A percentile compares a stretch with the other conserved stretches of the same genome.
These are phyloP conservation scores for Geranium brycei DNA, from an alignment of 345 rosid genomes.

Conservation along the genomic window DNA sequence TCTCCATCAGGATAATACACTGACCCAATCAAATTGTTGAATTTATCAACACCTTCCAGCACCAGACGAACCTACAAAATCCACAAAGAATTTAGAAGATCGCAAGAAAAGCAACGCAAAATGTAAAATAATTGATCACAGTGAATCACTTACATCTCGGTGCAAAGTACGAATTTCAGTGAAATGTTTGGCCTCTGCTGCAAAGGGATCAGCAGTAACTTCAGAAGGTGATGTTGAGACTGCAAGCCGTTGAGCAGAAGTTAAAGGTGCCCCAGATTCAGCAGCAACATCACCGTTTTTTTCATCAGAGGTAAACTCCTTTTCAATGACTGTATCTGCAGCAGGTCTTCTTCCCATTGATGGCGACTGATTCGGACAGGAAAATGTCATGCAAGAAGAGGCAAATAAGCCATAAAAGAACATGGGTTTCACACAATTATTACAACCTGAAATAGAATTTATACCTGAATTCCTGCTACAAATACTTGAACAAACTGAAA, in stretches of 20 bases:
- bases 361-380: slow-evolving; percentile 46
- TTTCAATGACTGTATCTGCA: slow-evolving; percentile 33
- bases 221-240: slow-evolving; percentile 44
- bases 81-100: slow-evolving; percentile 11
- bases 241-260: slow-evolving; percentile 86
- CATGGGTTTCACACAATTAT: not conserved
- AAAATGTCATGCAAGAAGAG: not conserved
- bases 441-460: not conserved
- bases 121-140: slow-evolving; percentile 5
- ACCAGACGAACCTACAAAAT: slow-evolving; percentile 79
- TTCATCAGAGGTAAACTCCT: slow-evolving; percentile 35
- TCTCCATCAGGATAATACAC: slow-evolving; percentile 82
- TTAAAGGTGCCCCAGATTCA: slow-evolving; percentile 57
- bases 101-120: slow-evolving; percentile 5
- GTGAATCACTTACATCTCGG: slow-evolving; percentile 57
- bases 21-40: slow-evolving; percentile 87
- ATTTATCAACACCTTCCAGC: slow-evolving; percentile 91
- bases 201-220: slow-evolving; percentile 77
- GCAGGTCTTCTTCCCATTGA: slow-evolving; percentile 66
- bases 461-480: slow-evolving; percentile 95
- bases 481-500: slow-evolving; percentile 92
- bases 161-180: slow-evolving; percentile 75
- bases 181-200: slow-evolving; percentile 71
- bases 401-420: not conserved
- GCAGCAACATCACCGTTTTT: slow-evolving; percentile 53